Conservation (phyloP, 495 filamentous ascomycete species). For the Aspergillus panamensis region DNA sequence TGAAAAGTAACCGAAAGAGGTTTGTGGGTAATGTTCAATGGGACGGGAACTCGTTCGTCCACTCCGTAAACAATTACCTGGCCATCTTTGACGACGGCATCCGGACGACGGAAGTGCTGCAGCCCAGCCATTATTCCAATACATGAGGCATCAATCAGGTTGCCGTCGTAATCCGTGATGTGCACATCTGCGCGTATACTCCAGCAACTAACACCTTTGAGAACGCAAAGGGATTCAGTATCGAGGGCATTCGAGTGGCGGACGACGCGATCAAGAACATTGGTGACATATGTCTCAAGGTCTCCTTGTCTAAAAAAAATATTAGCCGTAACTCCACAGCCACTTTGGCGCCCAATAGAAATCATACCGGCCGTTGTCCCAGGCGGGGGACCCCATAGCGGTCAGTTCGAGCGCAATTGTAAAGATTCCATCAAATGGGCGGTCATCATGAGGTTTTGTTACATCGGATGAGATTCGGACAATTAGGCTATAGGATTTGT, state of each 20-base stretch:
- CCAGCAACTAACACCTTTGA: slow-evolving; percentile 89
- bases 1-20: slow-evolving; percentile 85
- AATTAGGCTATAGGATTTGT: slow-evolving; percentile 57
- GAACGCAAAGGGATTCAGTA: slow-evolving; percentile 90
- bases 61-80: slow-evolving; percentile 74
- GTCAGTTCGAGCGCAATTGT: slow-evolving; percentile 84
- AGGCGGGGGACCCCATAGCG: slow-evolving; percentile 88
- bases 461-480: slow-evolving; percentile 86
- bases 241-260: slow-evolving; percentile 88
- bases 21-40: slow-evolving; percentile 82
- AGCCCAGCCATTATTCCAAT: slow-evolving; percentile 83
- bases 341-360: not conserved
- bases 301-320: slow-evolving; percentile 57
- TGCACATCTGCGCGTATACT: slow-evolving; percentile 84
- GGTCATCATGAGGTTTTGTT: slow-evolving; percentile 75
- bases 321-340: not conserved
- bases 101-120: slow-evolving; percentile 83
- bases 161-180: slow-evolving; percentile 83
- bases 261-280: slow-evolving; percentile 86
- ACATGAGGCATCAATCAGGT: slow-evolving; percentile 79
- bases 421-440: slow-evolving; percentile 93
- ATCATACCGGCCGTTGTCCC: slow-evolving; percentile 75
- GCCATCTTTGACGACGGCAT: slow-evolving; percentile 79
- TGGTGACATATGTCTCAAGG: slow-evolving; percentile 76
- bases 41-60: slow-evolving; percentile 84